A percentile compares a stretch with the other conserved stretches of the same genome.
phyloP scores from a whole-genome alignment of 768 basidiomycete species.

The Hypholoma fasciculare region DNA sequence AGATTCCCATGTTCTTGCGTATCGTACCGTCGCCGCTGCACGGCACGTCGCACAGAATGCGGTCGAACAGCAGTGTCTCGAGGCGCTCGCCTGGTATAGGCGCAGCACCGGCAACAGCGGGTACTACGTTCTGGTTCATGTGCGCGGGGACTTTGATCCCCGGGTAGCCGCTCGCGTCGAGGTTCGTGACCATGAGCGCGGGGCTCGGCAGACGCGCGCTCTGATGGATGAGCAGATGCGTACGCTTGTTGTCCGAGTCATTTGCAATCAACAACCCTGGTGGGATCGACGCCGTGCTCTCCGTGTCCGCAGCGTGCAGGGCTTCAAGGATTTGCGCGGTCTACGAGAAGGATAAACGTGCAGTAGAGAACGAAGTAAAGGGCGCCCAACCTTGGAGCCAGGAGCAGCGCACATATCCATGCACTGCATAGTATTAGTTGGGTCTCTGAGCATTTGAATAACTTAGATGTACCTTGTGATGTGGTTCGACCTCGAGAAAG shows the following conservation, averaged over 20 bases:
- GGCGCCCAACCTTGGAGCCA: slow-evolving; percentile 77
- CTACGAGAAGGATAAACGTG: slow-evolving; percentile 32
- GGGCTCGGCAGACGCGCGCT: slow-evolving; percentile 92
- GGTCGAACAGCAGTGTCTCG: slow-evolving; percentile 76
- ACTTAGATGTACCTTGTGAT: slow-evolving; percentile 65
- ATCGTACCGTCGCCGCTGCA: slow-evolving; percentile 97
- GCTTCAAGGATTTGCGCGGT: slow-evolving; percentile 97
- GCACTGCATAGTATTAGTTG: slow-evolving; percentile 45
- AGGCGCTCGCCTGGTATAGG: slow-evolving; percentile 19
- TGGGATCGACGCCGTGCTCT: slow-evolving; percentile 66
- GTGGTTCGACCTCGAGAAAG: slow-evolving; percentile 90
- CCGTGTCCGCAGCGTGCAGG: slow-evolving; percentile 77
- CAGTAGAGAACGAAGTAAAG: neutral
- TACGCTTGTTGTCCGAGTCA: slow-evolving; percentile 91
- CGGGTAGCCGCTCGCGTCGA: slow-evolving; percentile 90
- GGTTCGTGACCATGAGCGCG: slow-evolving; percentile 92
- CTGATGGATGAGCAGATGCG: slow-evolving; percentile 96
- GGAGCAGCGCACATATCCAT: slow-evolving; percentile 99
- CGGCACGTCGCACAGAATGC: slow-evolving; percentile 95
- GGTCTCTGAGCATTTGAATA: neutral
- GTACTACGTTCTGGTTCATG: slow-evolving; percentile 12
- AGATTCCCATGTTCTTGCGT: slow-evolving; percentile 92
- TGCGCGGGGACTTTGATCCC: slow-evolving; percentile 51
- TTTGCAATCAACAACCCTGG: slow-evolving; percentile 92
- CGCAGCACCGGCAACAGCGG: neutral